phyloP scores from a whole-genome alignment of 2,329 filamentous ascomycete genomes.

The Monosporascus sp. region DNA sequence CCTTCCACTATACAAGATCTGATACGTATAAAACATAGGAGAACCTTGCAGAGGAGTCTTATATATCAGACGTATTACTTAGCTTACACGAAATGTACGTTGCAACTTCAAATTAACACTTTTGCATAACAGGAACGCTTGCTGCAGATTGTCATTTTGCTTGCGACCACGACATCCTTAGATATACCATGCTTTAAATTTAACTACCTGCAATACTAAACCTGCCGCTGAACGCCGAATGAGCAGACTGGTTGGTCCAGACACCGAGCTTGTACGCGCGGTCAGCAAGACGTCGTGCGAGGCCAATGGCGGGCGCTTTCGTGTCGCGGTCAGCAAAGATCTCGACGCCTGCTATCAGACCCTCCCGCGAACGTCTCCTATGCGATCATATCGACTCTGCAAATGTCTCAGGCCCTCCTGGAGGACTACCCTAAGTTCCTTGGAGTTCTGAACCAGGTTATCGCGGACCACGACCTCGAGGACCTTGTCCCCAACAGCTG shows the following conservation, averaged over 20 bases:
- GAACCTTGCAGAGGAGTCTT: too few relatives aligned
- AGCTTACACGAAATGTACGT: too few relatives aligned
- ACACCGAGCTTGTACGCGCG: slow-evolving; percentile 47
- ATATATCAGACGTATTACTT: too few relatives aligned
- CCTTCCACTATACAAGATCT: too few relatives aligned
- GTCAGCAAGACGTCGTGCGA: slow-evolving; percentile 43
- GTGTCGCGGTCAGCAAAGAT: slow-evolving; percentile 47
- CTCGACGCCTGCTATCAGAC: slow-evolving; percentile 54
- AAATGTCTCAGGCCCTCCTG: slow-evolving; percentile 41
- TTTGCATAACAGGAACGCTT: too few relatives aligned
- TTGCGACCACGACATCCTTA: too few relatives aligned
- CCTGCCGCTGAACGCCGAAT: slow-evolving; percentile 50
- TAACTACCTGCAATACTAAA: slow-evolving; percentile 27
- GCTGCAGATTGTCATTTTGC: too few relatives aligned
- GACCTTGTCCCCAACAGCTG: slow-evolving; percentile 56
- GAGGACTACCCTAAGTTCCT: slow-evolving; percentile 39
- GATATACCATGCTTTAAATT: too few relatives aligned
- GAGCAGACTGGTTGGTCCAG: slow-evolving; percentile 52
- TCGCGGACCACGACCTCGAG: slow-evolving; percentile 57
- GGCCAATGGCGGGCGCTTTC: slow-evolving; percentile 41
- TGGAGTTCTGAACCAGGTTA: slow-evolving; percentile 41
- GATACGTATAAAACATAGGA: too few relatives aligned
- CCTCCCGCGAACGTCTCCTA: slow-evolving; percentile 58
- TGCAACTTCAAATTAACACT: too few relatives aligned
- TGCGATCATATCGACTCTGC: slow-evolving; percentile 50